Conservation (phyloP, 768 basidiomycete genomes). For the Termitomyces sp. region DNA sequence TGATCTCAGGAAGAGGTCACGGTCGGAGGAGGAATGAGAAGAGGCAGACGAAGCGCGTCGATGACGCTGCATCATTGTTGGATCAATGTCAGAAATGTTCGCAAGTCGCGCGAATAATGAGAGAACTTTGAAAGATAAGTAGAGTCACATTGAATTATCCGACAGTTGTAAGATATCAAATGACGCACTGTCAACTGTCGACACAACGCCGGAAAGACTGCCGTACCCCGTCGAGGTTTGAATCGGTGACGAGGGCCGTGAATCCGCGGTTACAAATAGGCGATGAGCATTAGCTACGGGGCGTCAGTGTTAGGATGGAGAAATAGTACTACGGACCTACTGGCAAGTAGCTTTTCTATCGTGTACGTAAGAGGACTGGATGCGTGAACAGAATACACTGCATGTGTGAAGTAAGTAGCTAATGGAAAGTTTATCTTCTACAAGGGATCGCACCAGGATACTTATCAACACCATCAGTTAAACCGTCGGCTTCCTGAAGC, state of each 20-base stretch:
- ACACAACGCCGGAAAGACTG: conserved; percentile 70
- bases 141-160: background rate
- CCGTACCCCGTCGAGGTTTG: conserved; percentile 35
- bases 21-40: conserved; percentile 43
- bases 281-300: conserved; percentile 68
- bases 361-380: conserved; percentile 62
- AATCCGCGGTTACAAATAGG: conserved; percentile 70
- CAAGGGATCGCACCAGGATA: conserved; percentile 56
- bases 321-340: conserved; percentile 36
- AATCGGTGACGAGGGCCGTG: conserved; percentile 44
- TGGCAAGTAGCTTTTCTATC: conserved; percentile 77
- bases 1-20: conserved; percentile 31
- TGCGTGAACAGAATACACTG: conserved; percentile 73
- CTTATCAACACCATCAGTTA: conserved; percentile 71
- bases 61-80: conserved; percentile 72
- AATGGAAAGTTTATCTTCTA: background rate
- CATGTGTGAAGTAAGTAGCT: background rate
- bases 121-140: conserved; percentile 42
- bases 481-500: conserved; percentile 61
- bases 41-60: conserved; percentile 74
- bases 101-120: conserved; percentile 75
- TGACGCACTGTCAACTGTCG: conserved; percentile 71
- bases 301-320: conserved; percentile 2
- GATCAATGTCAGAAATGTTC: conserved; percentile 70
- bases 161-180: background rate